phyloP scores from a whole-genome alignment of 768 basidiomycete genomes.

The Strobilomyces dryophilus region DNA sequence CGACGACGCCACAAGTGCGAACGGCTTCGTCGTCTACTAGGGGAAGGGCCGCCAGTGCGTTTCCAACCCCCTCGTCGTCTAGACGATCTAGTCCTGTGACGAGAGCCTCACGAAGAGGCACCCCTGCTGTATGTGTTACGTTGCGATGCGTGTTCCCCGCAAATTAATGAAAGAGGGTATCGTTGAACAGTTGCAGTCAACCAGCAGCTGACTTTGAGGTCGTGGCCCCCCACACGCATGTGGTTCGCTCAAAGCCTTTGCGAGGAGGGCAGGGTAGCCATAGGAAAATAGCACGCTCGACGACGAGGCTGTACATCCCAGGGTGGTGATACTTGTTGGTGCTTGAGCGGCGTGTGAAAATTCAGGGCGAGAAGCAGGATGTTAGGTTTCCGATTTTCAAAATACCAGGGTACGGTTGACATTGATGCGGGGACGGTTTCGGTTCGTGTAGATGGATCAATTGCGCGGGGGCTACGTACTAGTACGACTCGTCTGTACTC shows the following conservation, averaged over 20 bases:
- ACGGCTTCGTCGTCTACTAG: slow-evolving; percentile 23
- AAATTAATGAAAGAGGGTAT: slow-evolving; percentile 25
- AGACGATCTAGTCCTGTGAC: slow-evolving; percentile 33
- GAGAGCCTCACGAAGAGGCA: slow-evolving; percentile 25
- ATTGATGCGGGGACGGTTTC: slow-evolving; percentile 12
- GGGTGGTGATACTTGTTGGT: neutral
- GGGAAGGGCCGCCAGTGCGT: slow-evolving; percentile 23
- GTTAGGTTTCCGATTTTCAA: slow-evolving; percentile 32
- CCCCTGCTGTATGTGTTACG: slow-evolving; percentile 22
- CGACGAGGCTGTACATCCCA: neutral
- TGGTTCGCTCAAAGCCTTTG: neutral
- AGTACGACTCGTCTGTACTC: neutral
- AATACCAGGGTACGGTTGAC: slow-evolving; percentile 9
- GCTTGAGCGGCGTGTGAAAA: slow-evolving; percentile 14
- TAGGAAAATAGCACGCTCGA: neutral
- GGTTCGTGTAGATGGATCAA: slow-evolving; percentile 18
- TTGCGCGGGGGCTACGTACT: slow-evolving; percentile 17
- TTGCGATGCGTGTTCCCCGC: slow-evolving; percentile 12
- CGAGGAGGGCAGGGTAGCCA: neutral
- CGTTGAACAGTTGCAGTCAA: slow-evolving; percentile 13
- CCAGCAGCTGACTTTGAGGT: slow-evolving; percentile 10
- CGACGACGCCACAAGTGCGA: slow-evolving; percentile 18
- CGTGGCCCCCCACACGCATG: neutral
- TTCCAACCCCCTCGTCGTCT: slow-evolving; percentile 30
- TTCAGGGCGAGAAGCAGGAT: slow-evolving; percentile 27